phyloP scores from a whole-genome alignment of 805 yeast genomes.

The Yarrowia osloensis region DNA sequence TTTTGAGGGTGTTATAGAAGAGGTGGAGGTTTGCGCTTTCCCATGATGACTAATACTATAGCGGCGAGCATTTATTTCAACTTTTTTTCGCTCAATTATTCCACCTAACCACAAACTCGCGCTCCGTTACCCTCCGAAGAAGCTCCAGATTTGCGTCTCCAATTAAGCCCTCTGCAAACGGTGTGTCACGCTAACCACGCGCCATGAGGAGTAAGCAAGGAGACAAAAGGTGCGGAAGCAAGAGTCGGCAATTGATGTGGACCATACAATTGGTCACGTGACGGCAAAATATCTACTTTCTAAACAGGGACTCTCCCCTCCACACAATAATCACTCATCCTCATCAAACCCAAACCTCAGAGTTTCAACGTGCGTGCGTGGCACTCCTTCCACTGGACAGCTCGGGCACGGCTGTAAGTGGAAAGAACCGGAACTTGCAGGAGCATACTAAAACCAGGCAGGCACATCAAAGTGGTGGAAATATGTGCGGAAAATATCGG shows the following conservation, averaged over 20 bases:
- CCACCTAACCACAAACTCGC: neutral
- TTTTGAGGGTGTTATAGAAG: neutral
- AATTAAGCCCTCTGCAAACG: neutral
- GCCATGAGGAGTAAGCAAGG: too few species aligned
- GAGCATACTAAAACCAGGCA: neutral
- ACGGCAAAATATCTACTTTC: neutral
- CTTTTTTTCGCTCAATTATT: neutral
- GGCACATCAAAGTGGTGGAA: neutral
- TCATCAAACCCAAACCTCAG: neutral
- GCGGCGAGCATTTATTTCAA: neutral
- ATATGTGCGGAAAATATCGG: neutral
- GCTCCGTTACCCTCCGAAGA: conserved; percentile 15
- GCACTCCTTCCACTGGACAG: neutral
- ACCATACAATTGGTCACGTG: too few species aligned
- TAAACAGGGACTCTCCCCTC: too few species aligned
- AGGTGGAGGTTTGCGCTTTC: too few species aligned
- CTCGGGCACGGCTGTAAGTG: conserved; percentile 1
- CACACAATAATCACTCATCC: neutral
- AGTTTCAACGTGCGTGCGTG: conserved; percentile 19
- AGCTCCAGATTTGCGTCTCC: neutral
- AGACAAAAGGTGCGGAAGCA: too few species aligned
- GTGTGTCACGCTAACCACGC: neutral
- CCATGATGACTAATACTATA: neutral
- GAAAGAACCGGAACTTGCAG: neutral
- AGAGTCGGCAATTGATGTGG: neutral